A percentile compares a stretch with the other conserved stretches of the same genome.
Evolutionary conservation across 805 yeast species (phyloP).

Genomic region (Clavispora vitiphila): DNA sequence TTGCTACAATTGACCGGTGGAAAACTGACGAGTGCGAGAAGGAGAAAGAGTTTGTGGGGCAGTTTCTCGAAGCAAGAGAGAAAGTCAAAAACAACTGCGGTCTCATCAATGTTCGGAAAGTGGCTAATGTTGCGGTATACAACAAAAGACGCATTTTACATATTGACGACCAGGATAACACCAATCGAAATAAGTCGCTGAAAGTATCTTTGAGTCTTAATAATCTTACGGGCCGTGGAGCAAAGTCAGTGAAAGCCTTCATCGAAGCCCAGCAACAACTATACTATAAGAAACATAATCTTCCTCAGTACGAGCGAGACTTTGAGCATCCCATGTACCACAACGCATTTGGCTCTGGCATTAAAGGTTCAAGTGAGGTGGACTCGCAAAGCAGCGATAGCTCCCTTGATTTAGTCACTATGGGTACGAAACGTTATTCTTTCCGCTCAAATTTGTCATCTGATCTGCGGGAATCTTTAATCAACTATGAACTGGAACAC

Average conservation of each 20-base stretch:
- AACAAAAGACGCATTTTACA: conserved; percentile 8
- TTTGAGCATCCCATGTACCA: conserved; percentile 5
- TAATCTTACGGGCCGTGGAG: background rate
- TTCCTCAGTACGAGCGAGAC: conserved; percentile 7
- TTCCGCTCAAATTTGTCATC: background rate
- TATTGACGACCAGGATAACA: background rate
- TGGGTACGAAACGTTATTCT: background rate
- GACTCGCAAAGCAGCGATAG: conserved; percentile 12
- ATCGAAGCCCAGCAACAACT: conserved; percentile 22
- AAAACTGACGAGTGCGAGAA: conserved; percentile 22
- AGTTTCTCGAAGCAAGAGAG: conserved; percentile 1
- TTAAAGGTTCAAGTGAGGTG: conserved; percentile 16
- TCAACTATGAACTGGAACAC: too few relatives aligned
- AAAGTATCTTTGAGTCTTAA: background rate
- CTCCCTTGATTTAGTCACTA: conserved; percentile 8
- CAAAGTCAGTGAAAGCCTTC: conserved; percentile 4
- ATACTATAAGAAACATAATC: conserved; percentile 15
- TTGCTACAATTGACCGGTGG: conserved; percentile 31
- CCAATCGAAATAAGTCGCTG: background rate
- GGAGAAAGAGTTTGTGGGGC: conserved; percentile 21
- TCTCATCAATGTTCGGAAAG: conserved; percentile 10
- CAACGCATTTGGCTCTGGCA: conserved; percentile 4
- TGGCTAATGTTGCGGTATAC: conserved; percentile 10
- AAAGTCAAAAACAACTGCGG: conserved; percentile 1
- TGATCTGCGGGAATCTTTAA: background rate